Evolutionary conservation across 106 monocot species (phyloP).

Genomic region (Gastrodia elata): DNA sequence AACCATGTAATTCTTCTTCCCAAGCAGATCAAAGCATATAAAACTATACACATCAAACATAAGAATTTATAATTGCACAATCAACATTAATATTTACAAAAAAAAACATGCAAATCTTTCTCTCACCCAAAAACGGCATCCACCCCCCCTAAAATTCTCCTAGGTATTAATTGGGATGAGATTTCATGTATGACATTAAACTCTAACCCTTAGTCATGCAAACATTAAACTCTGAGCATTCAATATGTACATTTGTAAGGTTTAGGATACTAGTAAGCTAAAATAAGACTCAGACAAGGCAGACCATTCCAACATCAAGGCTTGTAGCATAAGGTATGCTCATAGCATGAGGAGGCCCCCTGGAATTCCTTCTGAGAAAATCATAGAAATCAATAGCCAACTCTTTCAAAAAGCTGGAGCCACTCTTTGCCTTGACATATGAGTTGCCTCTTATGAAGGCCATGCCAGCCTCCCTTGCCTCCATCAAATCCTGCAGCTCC

Average conservation of each 20-base stretch:
- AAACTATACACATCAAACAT: not conserved
- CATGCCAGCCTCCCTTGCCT: conserved; percentile 90
- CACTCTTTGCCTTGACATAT: conserved; percentile 69
- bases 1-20: not conserved
- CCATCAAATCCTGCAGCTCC: conserved; percentile 70
- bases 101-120: not conserved
- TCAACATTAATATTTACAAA: too few relatives aligned
- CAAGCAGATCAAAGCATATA: not conserved
- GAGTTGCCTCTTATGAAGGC: conserved; percentile 80
- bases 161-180: too few relatives aligned
- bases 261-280: not conserved
- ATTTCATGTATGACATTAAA: too few relatives aligned
- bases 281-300: conserved; percentile 46
- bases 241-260: too few relatives aligned
- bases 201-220: too few relatives aligned
- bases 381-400: conserved; percentile 64
- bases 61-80: too few relatives aligned
- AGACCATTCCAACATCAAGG: conserved; percentile 87
- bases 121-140: too few relatives aligned
- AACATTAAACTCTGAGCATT: too few relatives aligned
- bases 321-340: conserved; percentile 78
- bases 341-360: conserved; percentile 56
- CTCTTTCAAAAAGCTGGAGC: conserved; percentile 63
- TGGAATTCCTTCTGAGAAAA: conserved; percentile 70
- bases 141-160: too few relatives aligned